Evolutionary conservation across 805 yeast genomes (phyloP).

Genomic region (Lipomyces sp.): DNA sequence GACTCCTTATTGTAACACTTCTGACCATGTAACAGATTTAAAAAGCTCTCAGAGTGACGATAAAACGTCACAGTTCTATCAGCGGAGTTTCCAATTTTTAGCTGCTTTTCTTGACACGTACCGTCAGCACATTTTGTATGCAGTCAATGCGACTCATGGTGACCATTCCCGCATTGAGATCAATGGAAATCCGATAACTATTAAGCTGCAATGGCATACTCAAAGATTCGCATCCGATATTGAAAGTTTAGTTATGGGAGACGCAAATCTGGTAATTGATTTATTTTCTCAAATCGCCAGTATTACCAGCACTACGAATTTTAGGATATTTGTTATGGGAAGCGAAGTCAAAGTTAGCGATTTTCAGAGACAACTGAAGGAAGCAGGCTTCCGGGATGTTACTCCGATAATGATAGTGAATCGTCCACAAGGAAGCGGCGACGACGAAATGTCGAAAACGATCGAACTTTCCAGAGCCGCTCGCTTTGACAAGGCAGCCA

Average conservation of each 20-base stretch:
- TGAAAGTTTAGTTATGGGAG: conserved; percentile 4
- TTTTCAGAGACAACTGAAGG: conserved; percentile 2
- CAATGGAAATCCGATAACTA: conserved; percentile 4
- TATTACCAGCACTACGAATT: conserved; percentile 2
- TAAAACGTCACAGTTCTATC: background rate
- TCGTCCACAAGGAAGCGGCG: background rate
- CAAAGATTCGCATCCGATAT: background rate
- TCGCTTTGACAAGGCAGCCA: too few relatives aligned
- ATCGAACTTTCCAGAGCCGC: background rate
- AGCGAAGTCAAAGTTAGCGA: conserved; percentile 7
- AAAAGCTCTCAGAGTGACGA: background rate
- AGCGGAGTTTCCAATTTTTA: conserved; percentile 9
- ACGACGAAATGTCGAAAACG: background rate
- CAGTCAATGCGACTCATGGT: background rate
- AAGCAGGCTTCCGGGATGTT: conserved; percentile 15
- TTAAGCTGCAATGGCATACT: conserved; percentile 13
- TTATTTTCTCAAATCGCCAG: conserved; percentile 1
- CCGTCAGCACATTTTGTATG: background rate
- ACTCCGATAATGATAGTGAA: conserved; percentile 18
- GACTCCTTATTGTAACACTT: background rate
- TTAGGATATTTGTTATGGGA: conserved; percentile 19
- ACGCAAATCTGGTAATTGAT: conserved; percentile 6
- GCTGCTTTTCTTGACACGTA: conserved; percentile 6
- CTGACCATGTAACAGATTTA: background rate
- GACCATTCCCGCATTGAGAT: background rate